A percentile compares a stretch with the other conserved stretches of the same genome.
Conservation (phyloP, 1,284 basidiomycete species). For the Earliella scabrosa region DNA sequence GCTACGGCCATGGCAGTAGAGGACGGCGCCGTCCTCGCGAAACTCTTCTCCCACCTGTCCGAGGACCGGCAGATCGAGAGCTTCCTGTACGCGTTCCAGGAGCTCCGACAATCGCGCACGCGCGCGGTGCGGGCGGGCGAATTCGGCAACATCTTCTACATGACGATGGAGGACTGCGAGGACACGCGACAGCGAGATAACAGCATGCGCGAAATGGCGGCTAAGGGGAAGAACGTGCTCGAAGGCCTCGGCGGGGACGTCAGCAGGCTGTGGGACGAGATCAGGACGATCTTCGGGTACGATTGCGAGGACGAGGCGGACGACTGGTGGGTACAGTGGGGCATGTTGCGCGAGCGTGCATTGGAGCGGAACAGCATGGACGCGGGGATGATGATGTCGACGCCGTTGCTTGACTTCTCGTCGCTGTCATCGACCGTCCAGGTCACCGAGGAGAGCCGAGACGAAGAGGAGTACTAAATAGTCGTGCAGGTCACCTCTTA, state of each 20-base stretch:
- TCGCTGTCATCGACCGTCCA: slow-evolving; percentile 7
- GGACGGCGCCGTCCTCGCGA: slow-evolving; percentile 61
- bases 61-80: slow-evolving; percentile 52
- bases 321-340: slow-evolving; percentile 43
- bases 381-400: background rate
- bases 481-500: background rate
- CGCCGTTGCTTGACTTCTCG: slow-evolving; percentile 12
- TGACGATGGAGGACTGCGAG: slow-evolving; percentile 24
- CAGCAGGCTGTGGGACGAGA: slow-evolving; percentile 31
- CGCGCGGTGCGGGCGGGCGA: slow-evolving; percentile 23
- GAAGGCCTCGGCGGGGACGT: slow-evolving; percentile 24
- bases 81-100: slow-evolving; percentile 58
- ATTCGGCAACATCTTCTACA: slow-evolving; percentile 16
- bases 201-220: slow-evolving; percentile 11
- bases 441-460: slow-evolving; percentile 1
- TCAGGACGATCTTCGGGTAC: slow-evolving; percentile 37
- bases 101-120: slow-evolving; percentile 41
- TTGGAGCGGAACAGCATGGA: slow-evolving; percentile 1
- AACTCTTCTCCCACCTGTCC: slow-evolving; percentile 58
- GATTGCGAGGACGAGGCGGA: slow-evolving; percentile 43
- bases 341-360: slow-evolving; percentile 37
- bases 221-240: slow-evolving; percentile 18
- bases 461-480: background rate
- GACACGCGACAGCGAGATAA: slow-evolving; percentile 11
- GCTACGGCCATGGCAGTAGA: slow-evolving; percentile 48